A percentile compares a stretch with the other conserved stretches of the same genome.
Conservation (phyloP, 1,139 yeast species). For the Meyerozyma guilliermondii region DNA sequence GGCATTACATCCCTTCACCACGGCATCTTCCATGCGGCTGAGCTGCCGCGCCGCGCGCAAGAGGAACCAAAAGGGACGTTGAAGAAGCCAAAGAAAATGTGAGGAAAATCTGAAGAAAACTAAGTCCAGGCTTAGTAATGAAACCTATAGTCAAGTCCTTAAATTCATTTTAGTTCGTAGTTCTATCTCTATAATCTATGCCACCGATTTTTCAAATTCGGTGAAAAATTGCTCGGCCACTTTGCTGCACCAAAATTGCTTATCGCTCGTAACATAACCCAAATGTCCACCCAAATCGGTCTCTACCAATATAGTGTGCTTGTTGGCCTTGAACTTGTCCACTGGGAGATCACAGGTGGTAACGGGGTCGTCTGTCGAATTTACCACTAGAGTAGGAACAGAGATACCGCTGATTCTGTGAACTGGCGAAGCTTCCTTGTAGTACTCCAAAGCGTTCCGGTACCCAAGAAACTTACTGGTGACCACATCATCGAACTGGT, state of each 20-base stretch:
- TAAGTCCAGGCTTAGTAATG: no score
- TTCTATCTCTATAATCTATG: slow-evolving; percentile 1
- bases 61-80: no score
- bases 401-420: slow-evolving; percentile 49
- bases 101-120: no score
- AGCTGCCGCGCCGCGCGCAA: no score
- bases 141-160: no score
- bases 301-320: slow-evolving; percentile 32
- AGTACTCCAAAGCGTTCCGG: slow-evolving; percentile 66
- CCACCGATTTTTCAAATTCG: slow-evolving; percentile 35
- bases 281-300: slow-evolving; percentile 57
- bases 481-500: slow-evolving; percentile 63
- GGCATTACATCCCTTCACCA: background rate
- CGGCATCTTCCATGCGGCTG: background rate
- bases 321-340: slow-evolving; percentile 22
- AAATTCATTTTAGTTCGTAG: background rate
- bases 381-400: slow-evolving; percentile 65
- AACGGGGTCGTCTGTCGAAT: slow-evolving; percentile 82
- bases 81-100: no score
- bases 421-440: slow-evolving; percentile 62
- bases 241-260: slow-evolving; percentile 70
- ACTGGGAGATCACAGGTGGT: slow-evolving; percentile 46
- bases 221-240: slow-evolving; percentile 59
- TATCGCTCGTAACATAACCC: slow-evolving; percentile 52
- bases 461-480: slow-evolving; percentile 78